Base-by-base conservation (phyloP, 192 early-diverging fungal genomes). In the Allomyces arbusculus region DNA sequence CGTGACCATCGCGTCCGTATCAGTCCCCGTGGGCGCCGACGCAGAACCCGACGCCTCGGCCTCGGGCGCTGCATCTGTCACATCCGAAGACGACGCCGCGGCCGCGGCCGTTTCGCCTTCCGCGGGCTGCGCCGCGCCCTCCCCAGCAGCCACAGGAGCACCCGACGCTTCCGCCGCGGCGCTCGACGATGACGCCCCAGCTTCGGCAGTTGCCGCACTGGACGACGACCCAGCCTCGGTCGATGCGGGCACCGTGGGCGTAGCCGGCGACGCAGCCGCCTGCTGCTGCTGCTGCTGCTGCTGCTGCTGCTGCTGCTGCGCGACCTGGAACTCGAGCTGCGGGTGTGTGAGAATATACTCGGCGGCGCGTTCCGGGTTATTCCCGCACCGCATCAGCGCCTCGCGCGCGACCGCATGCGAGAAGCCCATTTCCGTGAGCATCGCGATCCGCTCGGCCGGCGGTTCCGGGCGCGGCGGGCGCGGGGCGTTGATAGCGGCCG, bases 351-450 rank as follows among this genome's bases (percentile, higher is more conserved):
- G 69, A 25, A 97, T 70, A 64, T 91, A 92, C 28, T 97, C 90
- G 1, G 89, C 84, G 0, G 94, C 94, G 20, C 89, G 78, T 22
- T 77, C 77, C 6, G 94, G 74, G 64, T 87, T 87, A 67, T 89
- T 89, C n/a, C 74, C 77, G 64, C 82, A 86, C 2, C 90, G 82
- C 26, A 84, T 76, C 33, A 97, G 71, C 6, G 92, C 92, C 23
- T 72, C 76, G 68, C 88, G 89, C 1, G 92, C 90, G 11, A 85
- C 86, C 22, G 77, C 74, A 12, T 85, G 77, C 5, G 86, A 75
- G 70, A 95, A 97, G 0, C 94, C 94, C 91, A 97, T 91, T 24
- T 89, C 85, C 16, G 86, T 71, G 16, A 97, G 76, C 58, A 84
- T 83, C n/a, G 82, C 76, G 19, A 94, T 74, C 44, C 77, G 74